These are phyloP conservation scores for Millerozyma acaciae DNA, from an alignment of 805 yeast species.

Conservation along the genomic window DNA sequence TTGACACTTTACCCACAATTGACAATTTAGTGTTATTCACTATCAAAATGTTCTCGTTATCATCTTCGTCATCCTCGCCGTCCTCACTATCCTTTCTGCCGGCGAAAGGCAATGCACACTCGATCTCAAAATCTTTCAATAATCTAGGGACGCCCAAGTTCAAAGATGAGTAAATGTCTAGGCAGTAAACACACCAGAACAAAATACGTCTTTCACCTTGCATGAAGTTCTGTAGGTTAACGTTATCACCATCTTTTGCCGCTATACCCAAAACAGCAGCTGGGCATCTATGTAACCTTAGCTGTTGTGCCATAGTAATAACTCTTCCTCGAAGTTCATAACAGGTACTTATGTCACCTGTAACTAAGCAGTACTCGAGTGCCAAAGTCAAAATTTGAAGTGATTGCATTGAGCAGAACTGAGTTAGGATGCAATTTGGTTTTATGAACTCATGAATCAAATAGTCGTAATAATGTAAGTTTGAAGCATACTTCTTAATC, in stretches of 20 bases:
- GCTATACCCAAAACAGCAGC: slow-evolving; percentile 74
- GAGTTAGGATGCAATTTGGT: slow-evolving; percentile 53
- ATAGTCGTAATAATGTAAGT: slow-evolving; percentile 50
- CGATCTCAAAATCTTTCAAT: slow-evolving; percentile 75
- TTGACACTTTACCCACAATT: slow-evolving; percentile 67
- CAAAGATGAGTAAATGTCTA: slow-evolving; percentile 72
- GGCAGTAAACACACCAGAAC: slow-evolving; percentile 78
- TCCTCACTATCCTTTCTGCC: slow-evolving; percentile 35
- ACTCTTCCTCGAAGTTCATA: slow-evolving; percentile 74
- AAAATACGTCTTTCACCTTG: slow-evolving; percentile 79
- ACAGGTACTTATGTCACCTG: slow-evolving; percentile 69
- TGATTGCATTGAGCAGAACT: slow-evolving; percentile 61
- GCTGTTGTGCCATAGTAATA: slow-evolving; percentile 79
- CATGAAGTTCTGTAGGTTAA: slow-evolving; percentile 55
- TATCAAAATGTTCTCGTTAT: slow-evolving; percentile 50
- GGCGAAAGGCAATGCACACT: slow-evolving; percentile 77
- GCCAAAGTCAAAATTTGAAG: slow-evolving; percentile 68
- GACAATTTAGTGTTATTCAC: slow-evolving; percentile 57
- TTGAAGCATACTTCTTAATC: slow-evolving; percentile 16
- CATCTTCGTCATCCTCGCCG: slow-evolving; percentile 11
- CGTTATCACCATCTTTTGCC: slow-evolving; percentile 20
- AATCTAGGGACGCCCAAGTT: slow-evolving; percentile 80
- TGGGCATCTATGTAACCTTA: slow-evolving; percentile 83
- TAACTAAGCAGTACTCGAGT: slow-evolving; percentile 63
- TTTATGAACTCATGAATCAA: slow-evolving; percentile 60